Conservation (phyloP, 805 yeast species). For the Myxozyma kluyveri region DNA sequence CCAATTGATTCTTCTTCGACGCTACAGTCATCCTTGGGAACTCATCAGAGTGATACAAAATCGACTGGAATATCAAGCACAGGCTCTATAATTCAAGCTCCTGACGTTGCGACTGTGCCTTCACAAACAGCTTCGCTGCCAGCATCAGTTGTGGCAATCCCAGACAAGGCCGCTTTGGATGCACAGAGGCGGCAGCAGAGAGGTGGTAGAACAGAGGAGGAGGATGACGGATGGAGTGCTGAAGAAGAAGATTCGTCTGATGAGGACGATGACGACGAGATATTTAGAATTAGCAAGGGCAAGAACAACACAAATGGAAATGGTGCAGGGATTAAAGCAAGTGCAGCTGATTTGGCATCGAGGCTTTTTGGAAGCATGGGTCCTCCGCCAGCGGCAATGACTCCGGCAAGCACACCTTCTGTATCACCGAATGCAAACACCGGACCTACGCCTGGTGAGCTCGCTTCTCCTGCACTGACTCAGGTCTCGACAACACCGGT, state of each 20-base stretch:
- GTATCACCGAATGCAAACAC: slow-evolving; percentile 38
- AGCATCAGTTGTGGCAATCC: slow-evolving; percentile 4
- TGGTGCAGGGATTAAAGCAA: slow-evolving; percentile 39
- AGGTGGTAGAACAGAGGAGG: slow-evolving; percentile 31
- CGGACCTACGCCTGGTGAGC: too few species aligned
- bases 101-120: not conserved
- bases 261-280: slow-evolving; percentile 23
- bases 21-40: too few species aligned
- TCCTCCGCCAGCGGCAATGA: slow-evolving; percentile 18
- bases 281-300: too few species aligned
- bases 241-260: slow-evolving; percentile 34
- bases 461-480: slow-evolving; percentile 36
- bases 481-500: slow-evolving; percentile 35
- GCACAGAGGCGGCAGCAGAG: slow-evolving; percentile 38
- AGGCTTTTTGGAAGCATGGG: slow-evolving; percentile 46
- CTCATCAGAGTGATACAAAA: too few species aligned
- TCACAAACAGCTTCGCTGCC: not conserved
- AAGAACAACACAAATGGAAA: slow-evolving; percentile 22
- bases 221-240: slow-evolving; percentile 40
- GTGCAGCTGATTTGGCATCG: slow-evolving; percentile 42
- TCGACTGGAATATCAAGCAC: not conserved
- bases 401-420: slow-evolving; percentile 31
- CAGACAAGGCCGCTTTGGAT: slow-evolving; percentile 32
- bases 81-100: not conserved
- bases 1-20: too few species aligned